These are phyloP conservation scores for Leptographium galeiforme DNA, from an alignment of 2,329 filamentous ascomycete species.

Conservation along the genomic window DNA sequence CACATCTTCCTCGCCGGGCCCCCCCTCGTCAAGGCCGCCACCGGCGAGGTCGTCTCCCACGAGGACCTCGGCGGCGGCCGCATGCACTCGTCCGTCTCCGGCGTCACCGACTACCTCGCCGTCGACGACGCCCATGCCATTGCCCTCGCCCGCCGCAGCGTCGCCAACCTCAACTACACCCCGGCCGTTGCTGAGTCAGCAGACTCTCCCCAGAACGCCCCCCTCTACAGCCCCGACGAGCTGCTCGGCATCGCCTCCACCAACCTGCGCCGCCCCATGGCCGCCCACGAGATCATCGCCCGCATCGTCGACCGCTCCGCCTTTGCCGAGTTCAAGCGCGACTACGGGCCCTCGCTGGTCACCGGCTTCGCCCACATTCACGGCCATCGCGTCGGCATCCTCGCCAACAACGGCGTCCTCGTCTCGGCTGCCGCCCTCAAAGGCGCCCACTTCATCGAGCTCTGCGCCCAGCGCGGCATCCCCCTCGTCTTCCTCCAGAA, in stretches of 20 bases:
- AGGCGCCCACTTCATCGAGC: conserved; percentile 91
- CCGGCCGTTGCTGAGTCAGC: too few species aligned
- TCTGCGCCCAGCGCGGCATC: conserved; percentile 80
- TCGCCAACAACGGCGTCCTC: conserved; percentile 92
- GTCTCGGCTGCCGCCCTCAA: conserved; percentile 84
- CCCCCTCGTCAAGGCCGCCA: conserved; percentile 89
- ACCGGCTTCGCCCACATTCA: conserved; percentile 87
- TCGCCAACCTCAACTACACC: conserved; percentile 77
- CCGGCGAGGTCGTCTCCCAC: conserved; percentile 78
- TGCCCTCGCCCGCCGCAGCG: conserved; percentile 67
- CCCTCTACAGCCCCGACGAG: conserved; percentile 66
- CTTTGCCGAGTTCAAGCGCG: conserved; percentile 88
- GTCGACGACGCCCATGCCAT: conserved; percentile 89
- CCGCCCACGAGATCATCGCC: conserved; percentile 81
- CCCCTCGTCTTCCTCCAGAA: conserved; percentile 92
- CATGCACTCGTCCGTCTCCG: conserved; percentile 80
- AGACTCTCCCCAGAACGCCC: conserved; percentile 47
- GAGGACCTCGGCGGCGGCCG: conserved; percentile 85
- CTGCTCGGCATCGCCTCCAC: conserved; percentile 80
- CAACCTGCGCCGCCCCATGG: conserved; percentile 74
- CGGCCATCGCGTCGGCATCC: conserved; percentile 79
- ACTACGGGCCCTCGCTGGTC: conserved; percentile 79
- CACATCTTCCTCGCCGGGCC: conserved; percentile 94
- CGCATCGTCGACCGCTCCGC: conserved; percentile 82
- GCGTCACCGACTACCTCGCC: conserved; percentile 89